phyloP scores from a whole-genome alignment of 2,329 filamentous ascomycete genomes.

The Aspergillus candidus region DNA sequence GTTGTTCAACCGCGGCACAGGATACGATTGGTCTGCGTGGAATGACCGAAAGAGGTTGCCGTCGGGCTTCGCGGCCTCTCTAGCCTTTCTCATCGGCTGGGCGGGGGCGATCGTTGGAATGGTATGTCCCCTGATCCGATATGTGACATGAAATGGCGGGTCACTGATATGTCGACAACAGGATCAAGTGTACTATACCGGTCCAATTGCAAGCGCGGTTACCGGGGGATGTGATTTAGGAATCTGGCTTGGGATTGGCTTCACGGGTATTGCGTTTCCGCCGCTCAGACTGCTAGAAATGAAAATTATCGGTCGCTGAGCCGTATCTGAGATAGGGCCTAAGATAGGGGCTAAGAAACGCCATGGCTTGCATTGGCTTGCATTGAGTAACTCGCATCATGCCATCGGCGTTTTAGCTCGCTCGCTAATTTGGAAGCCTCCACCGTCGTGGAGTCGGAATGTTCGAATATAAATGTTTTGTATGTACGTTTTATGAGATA shows the following conservation, averaged over 20 bases:
- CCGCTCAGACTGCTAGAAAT: conserved; percentile 31
- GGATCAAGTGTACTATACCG: conserved; percentile 36
- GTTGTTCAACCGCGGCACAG: conserved; percentile 35
- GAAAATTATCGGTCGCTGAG: conserved; percentile 23
- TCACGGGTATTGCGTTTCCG: conserved; percentile 31
- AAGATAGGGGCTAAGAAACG: too few relatives aligned
- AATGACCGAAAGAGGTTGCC: conserved; percentile 34
- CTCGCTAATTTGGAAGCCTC: too few relatives aligned
- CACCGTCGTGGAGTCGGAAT: too few relatives aligned
- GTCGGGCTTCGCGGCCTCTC: conserved; percentile 35
- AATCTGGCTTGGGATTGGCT: conserved; percentile 31
- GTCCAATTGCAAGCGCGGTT: conserved; percentile 29
- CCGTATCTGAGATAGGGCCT: neutral
- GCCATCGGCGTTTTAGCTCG: too few relatives aligned
- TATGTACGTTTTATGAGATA: too few relatives aligned
- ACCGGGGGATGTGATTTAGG: conserved; percentile 33
- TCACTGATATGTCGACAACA: conserved; percentile 9
- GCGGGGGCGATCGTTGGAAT: conserved; percentile 37
- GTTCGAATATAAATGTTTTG: too few relatives aligned
- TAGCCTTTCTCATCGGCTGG: conserved; percentile 36
- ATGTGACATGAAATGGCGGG: neutral
- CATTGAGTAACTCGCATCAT: too few relatives aligned
- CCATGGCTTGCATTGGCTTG: too few relatives aligned
- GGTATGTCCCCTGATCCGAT: conserved; percentile 17
- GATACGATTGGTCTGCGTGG: conserved; percentile 40